Percentiles rank a stretch among this genome's conserved stretches.
These are phyloP conservation scores for Kluyveromyces lactis DNA, from an alignment of 805 yeast species.

Conservation along the genomic window DNA sequence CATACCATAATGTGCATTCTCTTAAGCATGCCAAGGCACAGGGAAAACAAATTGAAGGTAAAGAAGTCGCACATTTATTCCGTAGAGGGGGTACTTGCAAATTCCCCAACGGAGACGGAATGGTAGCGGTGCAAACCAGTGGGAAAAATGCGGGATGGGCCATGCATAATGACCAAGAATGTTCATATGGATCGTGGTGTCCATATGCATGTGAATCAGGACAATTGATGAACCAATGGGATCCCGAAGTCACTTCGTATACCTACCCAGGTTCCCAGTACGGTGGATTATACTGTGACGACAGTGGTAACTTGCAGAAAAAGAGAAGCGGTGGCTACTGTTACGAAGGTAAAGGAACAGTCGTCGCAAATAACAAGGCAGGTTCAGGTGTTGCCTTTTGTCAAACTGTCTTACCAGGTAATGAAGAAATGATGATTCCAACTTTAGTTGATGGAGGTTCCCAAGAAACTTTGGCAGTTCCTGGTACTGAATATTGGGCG, in stretches of 20 bases:
- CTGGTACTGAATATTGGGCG: slow-evolving; percentile 79
- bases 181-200: slow-evolving; percentile 74
- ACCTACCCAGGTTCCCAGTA: slow-evolving; percentile 68
- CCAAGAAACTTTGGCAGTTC: slow-evolving; percentile 63
- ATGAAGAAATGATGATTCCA: slow-evolving; percentile 91
- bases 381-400: slow-evolving; percentile 67
- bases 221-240: slow-evolving; percentile 84
- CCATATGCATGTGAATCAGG: slow-evolving; percentile 93
- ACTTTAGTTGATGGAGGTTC: slow-evolving; percentile 49
- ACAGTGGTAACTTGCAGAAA: slow-evolving; percentile 56
- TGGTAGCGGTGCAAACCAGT: slow-evolving; percentile 57
- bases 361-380: slow-evolving; percentile 51
- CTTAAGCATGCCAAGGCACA: slow-evolving; percentile 16
- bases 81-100: slow-evolving; percentile 40
- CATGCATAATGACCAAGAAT: slow-evolving; percentile 61
- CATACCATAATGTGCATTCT: slow-evolving; percentile 10
- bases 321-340: slow-evolving; percentile 59
- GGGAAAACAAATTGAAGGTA: slow-evolving; percentile 22
- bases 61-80: slow-evolving; percentile 19
- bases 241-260: slow-evolving; percentile 62
- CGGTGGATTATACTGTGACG: slow-evolving; percentile 77
- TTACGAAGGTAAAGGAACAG: slow-evolving; percentile 69
- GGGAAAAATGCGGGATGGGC: slow-evolving; percentile 81
- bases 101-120: slow-evolving; percentile 60
- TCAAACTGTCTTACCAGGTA: slow-evolving; percentile 90